Evolutionary conservation across 139 green algal species (phyloP).

Genomic region (Marvania coccoides): DNA sequence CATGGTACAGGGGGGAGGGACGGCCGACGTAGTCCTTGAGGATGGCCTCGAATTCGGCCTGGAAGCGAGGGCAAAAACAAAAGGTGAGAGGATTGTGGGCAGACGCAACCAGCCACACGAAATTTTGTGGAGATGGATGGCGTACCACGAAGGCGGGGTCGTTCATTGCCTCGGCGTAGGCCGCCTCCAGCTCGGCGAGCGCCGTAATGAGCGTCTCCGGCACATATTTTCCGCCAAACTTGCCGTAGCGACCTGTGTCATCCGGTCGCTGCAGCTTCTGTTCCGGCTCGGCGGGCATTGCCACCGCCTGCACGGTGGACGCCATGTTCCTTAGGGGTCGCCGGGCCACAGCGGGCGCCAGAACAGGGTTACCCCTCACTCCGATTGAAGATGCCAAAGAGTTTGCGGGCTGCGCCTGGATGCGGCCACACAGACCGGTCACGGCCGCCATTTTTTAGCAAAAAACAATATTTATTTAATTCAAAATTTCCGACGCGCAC

Average conservation of each 20-base stretch:
- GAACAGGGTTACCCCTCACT: too few species aligned
- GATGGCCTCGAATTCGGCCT: slow-evolving; percentile 78
- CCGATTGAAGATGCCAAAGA: neutral
- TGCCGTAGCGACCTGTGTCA: slow-evolving; percentile 66
- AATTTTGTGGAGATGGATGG: too few species aligned
- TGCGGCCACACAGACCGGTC: neutral
- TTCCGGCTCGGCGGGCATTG: too few species aligned
- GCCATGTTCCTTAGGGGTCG: neutral
- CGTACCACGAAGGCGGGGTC: slow-evolving; percentile 70
- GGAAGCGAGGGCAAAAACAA: slow-evolving; percentile 5
- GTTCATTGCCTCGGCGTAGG: slow-evolving; percentile 57
- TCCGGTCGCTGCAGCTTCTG: slow-evolving; percentile 52
- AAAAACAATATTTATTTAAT: too few species aligned
- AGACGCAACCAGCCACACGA: too few species aligned
- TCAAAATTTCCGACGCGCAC: too few species aligned
- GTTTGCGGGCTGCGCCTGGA: neutral
- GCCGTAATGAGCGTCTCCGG: slow-evolving; percentile 95
- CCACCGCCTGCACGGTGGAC: neutral
- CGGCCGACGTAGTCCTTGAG: slow-evolving; percentile 96
- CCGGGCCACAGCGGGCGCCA: neutral
- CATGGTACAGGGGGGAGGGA: slow-evolving; percentile 89
- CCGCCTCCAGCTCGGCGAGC: slow-evolving; percentile 75
- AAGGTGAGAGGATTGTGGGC: neutral
- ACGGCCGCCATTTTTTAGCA: neutral
- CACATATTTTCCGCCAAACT: slow-evolving; percentile 95